Percentiles rank a stretch among this genome's conserved stretches.
These are phyloP conservation scores for Haplosporangium sp. DNA, from an alignment of 371 early-diverging fungal species.

Conservation along the genomic window DNA sequence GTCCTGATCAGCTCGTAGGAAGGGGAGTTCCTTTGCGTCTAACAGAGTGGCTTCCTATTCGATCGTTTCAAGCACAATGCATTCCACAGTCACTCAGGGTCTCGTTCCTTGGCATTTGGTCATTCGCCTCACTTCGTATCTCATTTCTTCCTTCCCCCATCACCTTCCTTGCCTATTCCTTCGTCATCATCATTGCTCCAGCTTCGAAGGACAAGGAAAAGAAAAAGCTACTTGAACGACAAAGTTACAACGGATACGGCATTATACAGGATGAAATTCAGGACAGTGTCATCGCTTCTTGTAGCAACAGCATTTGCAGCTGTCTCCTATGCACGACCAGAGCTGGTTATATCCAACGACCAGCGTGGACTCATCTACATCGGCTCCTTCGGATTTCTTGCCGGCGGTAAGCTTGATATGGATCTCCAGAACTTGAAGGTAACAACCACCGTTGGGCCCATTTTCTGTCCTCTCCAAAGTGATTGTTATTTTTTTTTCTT, in stretches of 20 bases:
- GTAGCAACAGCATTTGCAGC: constrained; percentile 15
- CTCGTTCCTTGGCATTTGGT: too few species aligned
- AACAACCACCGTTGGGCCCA: constrained; percentile 1
- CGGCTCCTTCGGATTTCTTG: constrained; percentile 64
- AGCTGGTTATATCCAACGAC: constrained; percentile 58
- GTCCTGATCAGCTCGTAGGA: not conserved
- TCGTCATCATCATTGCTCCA: too few species aligned
- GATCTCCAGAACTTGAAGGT: constrained; percentile 58
- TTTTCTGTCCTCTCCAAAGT: not conserved
- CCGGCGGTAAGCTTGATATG: constrained; percentile 59
- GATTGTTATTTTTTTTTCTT: not conserved
- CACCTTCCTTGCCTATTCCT: too few species aligned
- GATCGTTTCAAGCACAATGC: too few species aligned
- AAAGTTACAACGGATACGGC: too few species aligned
- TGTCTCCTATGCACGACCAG: constrained; percentile 49
- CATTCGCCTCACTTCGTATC: too few species aligned
- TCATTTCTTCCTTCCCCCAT: too few species aligned
- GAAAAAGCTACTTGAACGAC: too few species aligned
- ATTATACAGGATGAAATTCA: constrained; percentile 32
- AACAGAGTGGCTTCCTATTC: not conserved
- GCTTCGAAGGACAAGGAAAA: too few species aligned
- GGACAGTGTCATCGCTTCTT: constrained; percentile 23
- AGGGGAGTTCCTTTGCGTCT: not conserved
- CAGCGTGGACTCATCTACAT: constrained; percentile 56
- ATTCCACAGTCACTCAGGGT: too few species aligned